Evolutionary conservation across 352 stramenopile genomes (phyloP).

Genomic region (Pythium utonaiense): DNA sequence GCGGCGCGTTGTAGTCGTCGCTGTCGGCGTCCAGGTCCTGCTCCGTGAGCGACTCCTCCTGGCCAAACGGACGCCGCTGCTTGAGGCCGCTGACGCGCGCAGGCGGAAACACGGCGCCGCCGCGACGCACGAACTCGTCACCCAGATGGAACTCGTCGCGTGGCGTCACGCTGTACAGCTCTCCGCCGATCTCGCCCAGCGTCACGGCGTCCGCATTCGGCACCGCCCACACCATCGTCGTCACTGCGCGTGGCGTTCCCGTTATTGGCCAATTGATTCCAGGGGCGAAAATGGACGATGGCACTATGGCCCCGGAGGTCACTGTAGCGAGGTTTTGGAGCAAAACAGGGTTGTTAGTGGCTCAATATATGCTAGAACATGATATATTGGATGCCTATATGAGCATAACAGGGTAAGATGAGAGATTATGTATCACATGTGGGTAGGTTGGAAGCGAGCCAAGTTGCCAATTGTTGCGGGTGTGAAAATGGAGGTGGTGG

Average conservation of each 20-base stretch:
- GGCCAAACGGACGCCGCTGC: constrained; percentile 49
- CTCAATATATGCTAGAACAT: not conserved
- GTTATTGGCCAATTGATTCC: not conserved
- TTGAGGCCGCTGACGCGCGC: constrained; percentile 52
- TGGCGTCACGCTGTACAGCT: constrained; percentile 68
- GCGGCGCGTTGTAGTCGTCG: constrained; percentile 31
- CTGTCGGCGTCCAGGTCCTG: constrained; percentile 34
- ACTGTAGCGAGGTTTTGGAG: not conserved
- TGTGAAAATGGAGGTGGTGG: constrained; percentile 13
- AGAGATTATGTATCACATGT: not conserved
- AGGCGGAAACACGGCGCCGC: constrained; percentile 48
- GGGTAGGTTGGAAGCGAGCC: not conserved
- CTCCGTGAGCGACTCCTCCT: constrained; percentile 52
- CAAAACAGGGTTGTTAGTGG: not conserved
- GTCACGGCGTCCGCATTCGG: constrained; percentile 66
- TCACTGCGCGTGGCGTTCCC: too few relatives aligned
- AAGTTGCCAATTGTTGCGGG: not conserved
- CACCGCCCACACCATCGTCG: constrained; percentile 56
- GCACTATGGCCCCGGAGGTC: constrained; percentile 1
- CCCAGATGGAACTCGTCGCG: constrained; percentile 53
- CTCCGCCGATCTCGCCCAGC: constrained; percentile 66
- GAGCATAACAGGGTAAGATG: not conserved
- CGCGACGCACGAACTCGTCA: constrained; percentile 61
- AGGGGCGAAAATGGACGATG: constrained; percentile 5
- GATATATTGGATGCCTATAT: not conserved